These are phyloP conservation scores for Termitomyces sp. DNA, from an alignment of 768 basidiomycete species.

Conservation along the genomic window DNA sequence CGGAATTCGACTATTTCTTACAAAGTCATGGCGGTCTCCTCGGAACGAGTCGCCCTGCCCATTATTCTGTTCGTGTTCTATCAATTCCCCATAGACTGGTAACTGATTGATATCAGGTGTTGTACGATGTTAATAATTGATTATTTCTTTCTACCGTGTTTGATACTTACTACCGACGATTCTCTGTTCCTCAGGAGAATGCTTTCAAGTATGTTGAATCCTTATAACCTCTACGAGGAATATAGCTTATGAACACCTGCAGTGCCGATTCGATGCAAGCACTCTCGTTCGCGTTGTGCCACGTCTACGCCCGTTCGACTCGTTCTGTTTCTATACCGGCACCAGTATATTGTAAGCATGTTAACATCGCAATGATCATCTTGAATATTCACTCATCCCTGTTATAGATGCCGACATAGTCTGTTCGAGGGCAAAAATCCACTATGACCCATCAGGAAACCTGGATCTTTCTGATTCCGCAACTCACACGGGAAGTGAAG, in stretches of 20 bases:
- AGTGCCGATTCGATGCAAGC: slow-evolving; percentile 70
- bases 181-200: slow-evolving; percentile 38
- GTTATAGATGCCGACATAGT: slow-evolving; percentile 72
- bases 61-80: slow-evolving; percentile 39
- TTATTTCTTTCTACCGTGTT: neutral
- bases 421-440: slow-evolving; percentile 59
- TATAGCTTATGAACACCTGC: neutral
- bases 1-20: slow-evolving; percentile 76
- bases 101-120: slow-evolving; percentile 24
- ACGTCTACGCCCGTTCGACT: slow-evolving; percentile 78
- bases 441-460: slow-evolving; percentile 51
- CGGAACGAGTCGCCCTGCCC: slow-evolving; percentile 60
- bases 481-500: slow-evolving; percentile 33
- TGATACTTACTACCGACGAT: neutral
- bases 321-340: slow-evolving; percentile 85
- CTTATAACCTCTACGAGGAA: neutral
- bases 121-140: slow-evolving; percentile 35
- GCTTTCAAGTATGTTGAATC: slow-evolving; percentile 48
- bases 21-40: slow-evolving; percentile 75
- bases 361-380: neutral
- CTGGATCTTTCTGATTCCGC: slow-evolving; percentile 39
- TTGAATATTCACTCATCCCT: neutral
- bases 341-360: slow-evolving; percentile 71
- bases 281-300: slow-evolving; percentile 69
- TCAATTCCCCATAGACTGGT: neutral